Base-by-base conservation (phyloP, 495 filamentous ascomycete species). In the Talaromyces adpressus region DNA sequence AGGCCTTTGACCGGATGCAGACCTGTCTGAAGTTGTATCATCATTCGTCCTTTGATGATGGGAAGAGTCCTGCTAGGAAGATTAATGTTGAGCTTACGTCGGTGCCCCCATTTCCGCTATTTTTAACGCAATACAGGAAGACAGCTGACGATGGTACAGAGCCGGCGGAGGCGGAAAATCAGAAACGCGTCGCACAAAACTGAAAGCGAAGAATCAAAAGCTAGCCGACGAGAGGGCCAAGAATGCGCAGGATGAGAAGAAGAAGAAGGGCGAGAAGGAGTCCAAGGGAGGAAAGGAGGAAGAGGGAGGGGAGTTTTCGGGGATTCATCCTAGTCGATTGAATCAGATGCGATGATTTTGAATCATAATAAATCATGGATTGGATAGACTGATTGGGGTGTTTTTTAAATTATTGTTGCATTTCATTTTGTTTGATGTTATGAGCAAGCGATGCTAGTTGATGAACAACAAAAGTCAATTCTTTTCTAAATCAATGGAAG, bases 51-150 rank as follows among this genome's bases (percentile, higher is more conserved):
- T 96, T 98, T 70, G 82, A 91, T 64, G 89, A 91, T 67, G 86
- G 84, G 41, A 80, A 78, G 60, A 80, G 78, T 63, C 78, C 82
- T 6, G 71, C 81, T 57, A 74, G 87, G 65, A 88, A 88, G 75
- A 93, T 98, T 64, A 97, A 96, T 71, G 90, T 97, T 39, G 94
- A 98, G 75, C 78, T 98, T 64, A 97, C 91, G 85, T 91, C 74
- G 69, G 85, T 83, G 16, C 51, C 25, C 52, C 29, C 41, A 36
- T 4, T 23, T 27, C 49, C 20, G 47, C 25, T 11, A n/a, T 9
- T 59, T 34, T 11, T 47, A 30, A 30, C 25, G 25, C 25, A 27
- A 2, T 27, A 57, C 25, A 6, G 54, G 47, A 3, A 23, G 27
- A 36, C 2, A 12, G 20, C 4, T 18, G 29, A 7, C 14, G 34